Evolutionary conservation across 2,329 filamentous ascomycete genomes (phyloP).

Genomic region (Cryoendolithus antarcticus): DNA sequence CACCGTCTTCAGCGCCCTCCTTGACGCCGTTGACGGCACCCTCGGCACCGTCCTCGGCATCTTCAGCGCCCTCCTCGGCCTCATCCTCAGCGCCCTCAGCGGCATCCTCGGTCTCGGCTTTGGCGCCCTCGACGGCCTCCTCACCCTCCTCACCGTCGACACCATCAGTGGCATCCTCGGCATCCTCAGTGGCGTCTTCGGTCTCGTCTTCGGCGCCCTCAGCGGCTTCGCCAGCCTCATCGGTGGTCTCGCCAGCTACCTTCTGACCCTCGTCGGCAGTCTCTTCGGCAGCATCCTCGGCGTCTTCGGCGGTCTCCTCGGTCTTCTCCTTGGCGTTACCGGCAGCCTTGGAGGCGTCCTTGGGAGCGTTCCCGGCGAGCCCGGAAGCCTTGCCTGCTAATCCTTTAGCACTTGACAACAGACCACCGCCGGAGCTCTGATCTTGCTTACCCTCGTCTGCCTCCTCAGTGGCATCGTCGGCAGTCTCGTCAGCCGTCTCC

Average conservation of each 20-base stretch:
- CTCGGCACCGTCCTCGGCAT: slow-evolving; percentile 14
- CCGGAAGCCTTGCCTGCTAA: slow-evolving; percentile 36
- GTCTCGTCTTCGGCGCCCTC: slow-evolving; percentile 17
- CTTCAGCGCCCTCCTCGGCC: slow-evolving; percentile 12
- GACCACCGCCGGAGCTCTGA: slow-evolving; percentile 25
- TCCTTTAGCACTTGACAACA: slow-evolving; percentile 32
- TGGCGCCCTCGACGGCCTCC: slow-evolving; percentile 11
- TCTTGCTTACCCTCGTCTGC: slow-evolving; percentile 15
- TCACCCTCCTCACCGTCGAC: slow-evolving; percentile 15
- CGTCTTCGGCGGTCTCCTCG: slow-evolving; percentile 22
- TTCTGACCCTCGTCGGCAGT: slow-evolving; percentile 21
- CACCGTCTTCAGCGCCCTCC: slow-evolving; percentile 12
- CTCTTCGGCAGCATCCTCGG: slow-evolving; percentile 20
- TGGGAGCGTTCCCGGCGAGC: slow-evolving; percentile 29
- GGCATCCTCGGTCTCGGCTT: slow-evolving; percentile 13
- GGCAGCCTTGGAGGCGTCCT: slow-evolving; percentile 25
- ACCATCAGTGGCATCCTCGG: slow-evolving; percentile 12
- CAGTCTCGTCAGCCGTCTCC: slow-evolving; percentile 15
- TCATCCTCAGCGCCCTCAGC: slow-evolving; percentile 16
- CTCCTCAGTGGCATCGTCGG: slow-evolving; percentile 13
- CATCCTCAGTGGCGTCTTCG: slow-evolving; percentile 16
- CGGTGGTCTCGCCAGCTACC: slow-evolving; percentile 22
- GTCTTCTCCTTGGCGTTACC: slow-evolving; percentile 21
- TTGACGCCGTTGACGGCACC: slow-evolving; percentile 10
- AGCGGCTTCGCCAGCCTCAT: slow-evolving; percentile 18